Evolutionary conservation across 2,329 filamentous ascomycete species (phyloP), one percentile per base, ranked within the genome.

Genomic region (Sordariomycetes sp.): DNA sequence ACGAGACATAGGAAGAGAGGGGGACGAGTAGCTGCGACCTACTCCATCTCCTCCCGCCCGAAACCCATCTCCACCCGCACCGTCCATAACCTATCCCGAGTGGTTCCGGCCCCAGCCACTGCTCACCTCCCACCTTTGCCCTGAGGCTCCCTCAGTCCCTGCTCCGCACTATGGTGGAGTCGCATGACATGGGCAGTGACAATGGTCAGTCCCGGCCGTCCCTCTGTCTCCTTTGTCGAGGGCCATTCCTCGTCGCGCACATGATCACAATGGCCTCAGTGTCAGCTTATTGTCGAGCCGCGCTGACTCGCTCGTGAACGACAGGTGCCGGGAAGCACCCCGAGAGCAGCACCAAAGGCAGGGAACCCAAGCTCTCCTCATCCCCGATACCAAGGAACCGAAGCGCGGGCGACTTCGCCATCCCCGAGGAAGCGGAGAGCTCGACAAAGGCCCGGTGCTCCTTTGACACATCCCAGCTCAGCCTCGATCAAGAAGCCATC

Each of bases 391-490:
- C 81, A 58, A 85, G 84, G 69, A 85, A 84, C 67, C 75, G 79
- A 64, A 85, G 82, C 67, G 84, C 82, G n/a, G 77, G 80, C 56
- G 85, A 84, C 65, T 74, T 85, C 59, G 70, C 74, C 59, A 67
- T 77, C 61, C 67, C 72, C 61, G 67, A 68, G 61, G 76, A 80
- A 61, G 67, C 68, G 61, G 76, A 80, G 60, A 69, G 85, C 62
- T 81, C 78, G 61, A 76, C 78, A 62, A 76, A 81, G 72, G 77
- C 84, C 68, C 85, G 87, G 60, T 85, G 89, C 71, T 92, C 89
- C 55, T 84, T 91, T 66, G 90, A 94, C 69, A 84, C 82, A 60
- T 36, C 51, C 22, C 12, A 50, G 15, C 17, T 45, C 12, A 20
- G 22, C 28, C 71, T 75, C 64, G 86, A 88, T 63, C 82, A 82